Evolutionary conservation across 2,329 filamentous ascomycete species (phyloP), one percentile per base, ranked within the genome.

Genomic region (Colletotrichum sp.): DNA sequence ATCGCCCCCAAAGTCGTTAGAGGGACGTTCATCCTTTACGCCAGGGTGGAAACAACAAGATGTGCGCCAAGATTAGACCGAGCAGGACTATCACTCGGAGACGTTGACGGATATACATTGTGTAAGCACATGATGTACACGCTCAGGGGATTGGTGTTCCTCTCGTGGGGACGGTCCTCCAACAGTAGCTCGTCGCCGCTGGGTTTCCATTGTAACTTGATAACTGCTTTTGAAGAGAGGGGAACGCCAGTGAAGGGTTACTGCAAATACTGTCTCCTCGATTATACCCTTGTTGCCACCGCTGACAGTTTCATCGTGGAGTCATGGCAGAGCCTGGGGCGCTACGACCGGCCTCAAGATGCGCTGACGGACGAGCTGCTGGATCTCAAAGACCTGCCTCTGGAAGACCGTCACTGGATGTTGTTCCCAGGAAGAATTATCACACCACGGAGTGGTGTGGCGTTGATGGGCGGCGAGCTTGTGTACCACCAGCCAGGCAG

Each of bases 361-460:
- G 44, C 44, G 44, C 44, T 44, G 39, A n/a, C 16, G 18, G 39
- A 44, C 39, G 9, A n/a, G 16, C 39, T 5, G 16, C 1, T 44
- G 18, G 16, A 39, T 9, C 1, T n/a, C 0, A 18, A 10, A n/a
- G 39, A n/a, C 16, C 39, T 44, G 16, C 36, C 36, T 1, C 39
- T 18, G 18, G 39, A 44, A 44, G 18, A 44, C 2, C 8, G 8
- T 6, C 8, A 3, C 39, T 44, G 39, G 39, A 18, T 1, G 39
- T 10, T n/a, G 5, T n/a, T 6, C 0, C 5, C 8, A 6, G 16
- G 39, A 10, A 18, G 8, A n/a, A n/a, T n/a, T 10, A 0, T 44
- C 3, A 6, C 1, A 7, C 44, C n/a, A 49, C 44, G 44, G 1
- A 49, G n/a, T 21, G 44, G 44, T 49, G 9, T 21, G 10, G 44